Percentiles rank a stretch among this genome's conserved stretches.
Conservation (phyloP, 768 basidiomycete species). For the Antrodiella citrinella region DNA sequence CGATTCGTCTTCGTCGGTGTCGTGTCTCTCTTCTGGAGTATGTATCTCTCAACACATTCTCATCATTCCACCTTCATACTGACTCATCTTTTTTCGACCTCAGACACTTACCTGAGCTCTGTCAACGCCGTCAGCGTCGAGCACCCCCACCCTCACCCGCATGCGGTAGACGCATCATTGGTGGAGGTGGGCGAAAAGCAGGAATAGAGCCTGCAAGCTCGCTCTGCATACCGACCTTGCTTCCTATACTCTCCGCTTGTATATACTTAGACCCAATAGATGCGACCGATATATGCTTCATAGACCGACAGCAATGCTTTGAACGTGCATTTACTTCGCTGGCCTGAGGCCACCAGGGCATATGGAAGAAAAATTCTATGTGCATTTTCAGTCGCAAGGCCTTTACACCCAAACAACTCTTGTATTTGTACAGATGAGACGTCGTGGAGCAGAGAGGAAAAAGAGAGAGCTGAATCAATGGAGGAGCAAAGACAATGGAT, state of each 20-base stretch:
- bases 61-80: background rate
- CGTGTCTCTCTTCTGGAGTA: constrained; percentile 81
- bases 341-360: no score
- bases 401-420: background rate
- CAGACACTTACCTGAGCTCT: constrained; percentile 25
- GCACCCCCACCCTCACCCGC: background rate
- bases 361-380: background rate
- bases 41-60: constrained; percentile 18
- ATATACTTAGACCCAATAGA: no score
- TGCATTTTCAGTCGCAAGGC: background rate
- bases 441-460: background rate
- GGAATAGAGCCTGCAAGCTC: no score
- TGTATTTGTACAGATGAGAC: background rate
- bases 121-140: constrained; percentile 19
- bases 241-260: no score
- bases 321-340: no score
- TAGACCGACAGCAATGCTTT: no score
- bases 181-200: no score
- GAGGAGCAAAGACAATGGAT: no score
- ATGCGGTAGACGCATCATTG: no score
- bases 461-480: background rate
- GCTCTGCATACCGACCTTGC: no score
- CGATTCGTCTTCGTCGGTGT: constrained; percentile 69
- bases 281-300: no score
- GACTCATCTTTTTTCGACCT: background rate